Evolutionary conservation across 106 monocot genomes (phyloP).

Genomic region (Agapanthus africanus): DNA sequence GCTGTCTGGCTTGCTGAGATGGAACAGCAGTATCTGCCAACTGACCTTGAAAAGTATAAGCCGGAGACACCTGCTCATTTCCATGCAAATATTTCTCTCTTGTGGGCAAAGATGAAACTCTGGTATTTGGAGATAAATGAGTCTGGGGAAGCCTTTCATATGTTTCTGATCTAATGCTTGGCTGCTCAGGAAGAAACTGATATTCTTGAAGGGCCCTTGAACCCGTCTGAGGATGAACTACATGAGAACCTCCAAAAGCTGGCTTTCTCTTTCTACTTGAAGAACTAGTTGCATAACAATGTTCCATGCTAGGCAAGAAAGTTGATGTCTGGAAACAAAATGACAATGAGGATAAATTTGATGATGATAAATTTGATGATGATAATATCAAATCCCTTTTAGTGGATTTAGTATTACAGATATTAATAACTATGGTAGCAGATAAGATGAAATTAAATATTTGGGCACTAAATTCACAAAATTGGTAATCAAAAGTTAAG

Average conservation of each 20-base stretch:
- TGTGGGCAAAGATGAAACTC: slow-evolving; percentile 34
- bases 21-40: not conserved
- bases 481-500: not conserved
- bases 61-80: slow-evolving; percentile 43
- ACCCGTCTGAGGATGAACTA: slow-evolving; percentile 45
- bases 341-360: not conserved
- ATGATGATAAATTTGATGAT: not conserved
- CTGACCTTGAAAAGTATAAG: slow-evolving; percentile 45
- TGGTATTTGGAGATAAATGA: slow-evolving; percentile 34
- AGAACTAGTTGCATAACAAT: slow-evolving; percentile 46
- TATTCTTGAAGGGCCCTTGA: slow-evolving; percentile 80
- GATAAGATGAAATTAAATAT: no score
- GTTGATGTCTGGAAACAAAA: slow-evolving; percentile 32
- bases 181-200: slow-evolving; percentile 97
- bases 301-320: slow-evolving; percentile 50
- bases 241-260: slow-evolving; percentile 14
- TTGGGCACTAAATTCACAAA: not conserved
- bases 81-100: slow-evolving; percentile 44
- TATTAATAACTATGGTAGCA: no score
- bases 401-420: no score
- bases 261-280: slow-evolving; percentile 59
- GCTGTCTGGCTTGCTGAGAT: slow-evolving; percentile 34
- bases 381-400: no score
- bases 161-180: slow-evolving; percentile 53
- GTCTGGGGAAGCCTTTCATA: slow-evolving; percentile 60